Conservation (phyloP, 2,329 filamentous ascomycete genomes). For the Claviceps sp. region DNA sequence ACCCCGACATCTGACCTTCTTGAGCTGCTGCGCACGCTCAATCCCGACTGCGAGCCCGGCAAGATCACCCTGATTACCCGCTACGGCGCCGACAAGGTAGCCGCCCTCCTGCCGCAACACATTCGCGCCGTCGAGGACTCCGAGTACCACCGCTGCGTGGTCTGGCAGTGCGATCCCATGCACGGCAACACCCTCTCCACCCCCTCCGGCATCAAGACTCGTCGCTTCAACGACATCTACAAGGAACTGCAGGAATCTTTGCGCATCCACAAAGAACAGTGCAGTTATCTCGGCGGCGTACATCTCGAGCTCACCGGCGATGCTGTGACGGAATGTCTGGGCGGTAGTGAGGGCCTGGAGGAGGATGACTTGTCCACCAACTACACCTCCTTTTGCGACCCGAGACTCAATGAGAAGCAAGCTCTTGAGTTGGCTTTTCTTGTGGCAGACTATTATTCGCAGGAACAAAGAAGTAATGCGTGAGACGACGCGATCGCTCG, state of each 20-base stretch:
- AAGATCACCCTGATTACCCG: conserved; percentile 95
- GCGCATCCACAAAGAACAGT: conserved; percentile 68
- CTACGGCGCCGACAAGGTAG: conserved; percentile 72
- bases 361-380: conserved; percentile 83
- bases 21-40: conserved; percentile 68
- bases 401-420: conserved; percentile 92
- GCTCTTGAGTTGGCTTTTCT: conserved; percentile 89
- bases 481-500: not conserved
- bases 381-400: conserved; percentile 95
- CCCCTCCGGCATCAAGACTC: conserved; percentile 72
- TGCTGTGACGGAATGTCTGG: conserved; percentile 89
- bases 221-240: conserved; percentile 82
- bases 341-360: conserved; percentile 72
- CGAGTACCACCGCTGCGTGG: conserved; percentile 52
- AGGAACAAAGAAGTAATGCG: conserved; percentile 15
- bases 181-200: conserved; percentile 70
- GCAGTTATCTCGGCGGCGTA: conserved; percentile 82
- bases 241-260: conserved; percentile 74
- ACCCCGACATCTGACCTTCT: conserved; percentile 68
- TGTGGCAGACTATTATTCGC: conserved; percentile 65
- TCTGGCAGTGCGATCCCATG: conserved; percentile 99
- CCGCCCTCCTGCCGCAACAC: conserved; percentile 63
- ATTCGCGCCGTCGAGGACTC: conserved; percentile 80
- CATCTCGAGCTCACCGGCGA: conserved; percentile 94
- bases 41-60: conserved; percentile 68